phyloP scores from a whole-genome alignment of 129 eudicot genomes.

The Flaveria linearis region DNA sequence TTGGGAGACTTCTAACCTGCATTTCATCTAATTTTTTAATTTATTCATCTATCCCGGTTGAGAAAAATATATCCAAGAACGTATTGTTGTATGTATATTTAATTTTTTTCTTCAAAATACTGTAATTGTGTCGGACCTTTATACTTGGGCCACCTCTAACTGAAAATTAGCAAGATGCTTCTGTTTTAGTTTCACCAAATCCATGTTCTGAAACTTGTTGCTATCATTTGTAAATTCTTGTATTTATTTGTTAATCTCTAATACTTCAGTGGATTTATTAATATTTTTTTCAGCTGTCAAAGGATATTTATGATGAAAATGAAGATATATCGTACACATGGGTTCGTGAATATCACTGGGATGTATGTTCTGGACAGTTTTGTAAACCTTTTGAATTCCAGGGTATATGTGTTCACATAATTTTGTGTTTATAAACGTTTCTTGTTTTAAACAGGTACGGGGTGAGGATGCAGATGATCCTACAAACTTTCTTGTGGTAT shows the following conservation, averaged over 20 bases:
- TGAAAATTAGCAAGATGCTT: constrained; percentile 1
- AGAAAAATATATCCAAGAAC: not conserved
- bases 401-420: not conserved
- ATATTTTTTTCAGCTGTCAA: constrained; percentile 62
- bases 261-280: constrained; percentile 16
- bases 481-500: constrained; percentile 80
- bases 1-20: not conserved
- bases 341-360: constrained; percentile 97
- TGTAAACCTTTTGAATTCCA: not conserved
- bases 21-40: not conserved
- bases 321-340: constrained; percentile 86
- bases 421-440: constrained; percentile 7
- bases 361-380: constrained; percentile 51
- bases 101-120: not conserved
- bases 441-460: constrained; percentile 58
- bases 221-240: not conserved
- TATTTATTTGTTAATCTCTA: not conserved
- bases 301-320: constrained; percentile 81
- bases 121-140: not conserved
- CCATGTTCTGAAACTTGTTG: not conserved
- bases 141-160: not conserved
- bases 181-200: constrained; percentile 7
- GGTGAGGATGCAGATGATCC: constrained; percentile 91
- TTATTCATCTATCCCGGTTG: not conserved
- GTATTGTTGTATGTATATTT: not conserved